Base-by-base conservation (phyloP, 2,329 filamentous ascomycete genomes). In the Penicillium sp. region DNA sequence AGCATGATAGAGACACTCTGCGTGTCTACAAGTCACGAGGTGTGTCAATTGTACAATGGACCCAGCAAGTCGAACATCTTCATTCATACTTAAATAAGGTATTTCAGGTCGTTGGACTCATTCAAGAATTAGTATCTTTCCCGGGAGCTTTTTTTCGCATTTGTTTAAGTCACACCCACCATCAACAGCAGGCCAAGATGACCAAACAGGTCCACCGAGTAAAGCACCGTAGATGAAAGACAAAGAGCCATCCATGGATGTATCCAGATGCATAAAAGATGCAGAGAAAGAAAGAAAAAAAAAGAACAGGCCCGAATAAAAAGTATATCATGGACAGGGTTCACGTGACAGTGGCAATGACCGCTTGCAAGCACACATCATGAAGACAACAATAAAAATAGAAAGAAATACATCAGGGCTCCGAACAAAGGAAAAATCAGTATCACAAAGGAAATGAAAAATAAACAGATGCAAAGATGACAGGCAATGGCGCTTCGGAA, bases 281-380 rank as follows among this genome's bases (percentile, higher is more conserved):
- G 41, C 50, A 56, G 10, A 15, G 12, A 41, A 39, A 49, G 31
- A 35, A 27, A 39, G 23, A 38, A 35, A 31, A 43, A 41, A 33
- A 51, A 33, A 50, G 41, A 59, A 51, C 41, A 41, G 27, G 36
- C 47, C 44, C 42, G 25, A 43, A 50, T 21, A 56, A 17, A 55
- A 55, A 52, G 50, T 56, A 61, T 44, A 62, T 65, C 63, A 61
- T 62, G 49, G 47, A 53, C 43, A 53, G 17, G 23, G 53, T 65
- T 64, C 63, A 67, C 64, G 65, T 65, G 64, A 67, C 59, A 59
- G 57, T 53, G 50, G 64, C 62, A 54, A 66, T 58, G 58, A 69
- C 63, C 65, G 66, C 70, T 70, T 66, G 66, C 66, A 68, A 62
- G 63, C 61, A 68, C 65, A 66, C 62, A 68, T 67, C 63, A 66